Percentiles rank a stretch among this genome's conserved stretches.
phyloP scores from a whole-genome alignment of 2,329 filamentous ascomycete genomes.

The Byssothecium circinans region DNA sequence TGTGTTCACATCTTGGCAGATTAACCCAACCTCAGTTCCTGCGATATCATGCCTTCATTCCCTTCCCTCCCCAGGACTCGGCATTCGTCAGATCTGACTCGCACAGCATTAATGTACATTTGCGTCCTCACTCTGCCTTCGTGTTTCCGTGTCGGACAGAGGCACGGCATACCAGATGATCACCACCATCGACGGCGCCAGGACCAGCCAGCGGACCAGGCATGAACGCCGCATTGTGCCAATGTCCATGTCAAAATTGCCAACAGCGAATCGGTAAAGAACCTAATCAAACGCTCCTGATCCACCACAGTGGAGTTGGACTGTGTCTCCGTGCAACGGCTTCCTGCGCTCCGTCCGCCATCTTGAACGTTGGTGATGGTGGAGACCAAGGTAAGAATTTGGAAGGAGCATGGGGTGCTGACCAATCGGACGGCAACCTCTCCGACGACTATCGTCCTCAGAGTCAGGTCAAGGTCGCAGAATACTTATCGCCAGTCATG shows the following conservation, averaged over 20 bases:
- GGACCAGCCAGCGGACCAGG: not conserved
- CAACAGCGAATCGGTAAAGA: not conserved
- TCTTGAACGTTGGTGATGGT: too few relatives aligned
- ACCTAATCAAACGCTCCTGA: not conserved
- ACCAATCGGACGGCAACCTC: too few relatives aligned
- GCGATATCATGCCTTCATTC: not conserved
- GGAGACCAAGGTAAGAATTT: too few relatives aligned
- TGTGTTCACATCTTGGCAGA: not conserved
- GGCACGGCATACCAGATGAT: slow-evolving; percentile 6
- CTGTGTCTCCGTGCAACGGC: not conserved
- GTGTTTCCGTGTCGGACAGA: not conserved
- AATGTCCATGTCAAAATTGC: not conserved
- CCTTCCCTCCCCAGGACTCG: not conserved
- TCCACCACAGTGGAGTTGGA: not conserved
- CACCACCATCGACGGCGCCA: slow-evolving; percentile 3
- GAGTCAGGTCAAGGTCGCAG: not conserved
- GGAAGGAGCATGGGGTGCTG: too few relatives aligned
- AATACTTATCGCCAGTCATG: not conserved
- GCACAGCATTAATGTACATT: not conserved
- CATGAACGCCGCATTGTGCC: not conserved
- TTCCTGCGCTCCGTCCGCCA: too few relatives aligned
- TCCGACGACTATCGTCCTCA: not conserved
- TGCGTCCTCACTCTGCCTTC: not conserved
- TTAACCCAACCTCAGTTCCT: not conserved
- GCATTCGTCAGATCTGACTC: not conserved